Conservation (phyloP, 1,139 yeast species). For the Pichia sp. region DNA sequence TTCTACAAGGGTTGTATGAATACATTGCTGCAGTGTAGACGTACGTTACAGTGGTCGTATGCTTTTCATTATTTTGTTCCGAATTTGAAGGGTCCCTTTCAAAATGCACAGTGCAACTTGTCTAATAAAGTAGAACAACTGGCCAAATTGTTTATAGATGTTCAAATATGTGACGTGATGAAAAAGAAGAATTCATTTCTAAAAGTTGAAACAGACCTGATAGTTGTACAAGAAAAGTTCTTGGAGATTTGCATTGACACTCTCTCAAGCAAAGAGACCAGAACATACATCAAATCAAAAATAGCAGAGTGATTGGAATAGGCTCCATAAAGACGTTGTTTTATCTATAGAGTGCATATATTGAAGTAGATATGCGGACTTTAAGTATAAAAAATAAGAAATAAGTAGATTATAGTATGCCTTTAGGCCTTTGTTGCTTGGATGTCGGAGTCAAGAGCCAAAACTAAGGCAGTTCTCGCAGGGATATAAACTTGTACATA, state of each 20-base stretch:
- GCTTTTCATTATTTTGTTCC: slow-evolving; percentile 69
- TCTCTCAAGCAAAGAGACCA: slow-evolving; percentile 3
- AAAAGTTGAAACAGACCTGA: slow-evolving; percentile 16
- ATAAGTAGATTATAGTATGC: too few species aligned
- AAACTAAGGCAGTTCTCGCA: slow-evolving; percentile 68
- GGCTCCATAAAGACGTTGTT: too few species aligned
- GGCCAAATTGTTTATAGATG: slow-evolving; percentile 63
- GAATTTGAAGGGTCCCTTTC: slow-evolving; percentile 52
- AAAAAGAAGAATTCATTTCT: slow-evolving; percentile 41
- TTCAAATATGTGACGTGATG: slow-evolving; percentile 36
- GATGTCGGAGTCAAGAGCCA: slow-evolving; percentile 37
- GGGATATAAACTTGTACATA: slow-evolving; percentile 81
- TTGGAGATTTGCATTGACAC: slow-evolving; percentile 21
- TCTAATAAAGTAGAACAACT: slow-evolving; percentile 73
- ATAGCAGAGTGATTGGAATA: too few species aligned
- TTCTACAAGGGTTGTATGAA: slow-evolving; percentile 69
- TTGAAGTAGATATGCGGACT: neutral
- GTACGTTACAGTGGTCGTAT: slow-evolving; percentile 85
- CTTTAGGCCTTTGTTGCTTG: slow-evolving; percentile 8
- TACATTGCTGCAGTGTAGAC: slow-evolving; percentile 60
- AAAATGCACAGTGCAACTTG: slow-evolving; percentile 65
- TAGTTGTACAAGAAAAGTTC: slow-evolving; percentile 14
- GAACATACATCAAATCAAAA: slow-evolving; percentile 2
- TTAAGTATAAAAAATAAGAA: too few species aligned
- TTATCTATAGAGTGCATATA: too few species aligned